These are phyloP conservation scores for Cucumis hystrix DNA, from an alignment of 306 rosid species.

Conservation along the genomic window DNA sequence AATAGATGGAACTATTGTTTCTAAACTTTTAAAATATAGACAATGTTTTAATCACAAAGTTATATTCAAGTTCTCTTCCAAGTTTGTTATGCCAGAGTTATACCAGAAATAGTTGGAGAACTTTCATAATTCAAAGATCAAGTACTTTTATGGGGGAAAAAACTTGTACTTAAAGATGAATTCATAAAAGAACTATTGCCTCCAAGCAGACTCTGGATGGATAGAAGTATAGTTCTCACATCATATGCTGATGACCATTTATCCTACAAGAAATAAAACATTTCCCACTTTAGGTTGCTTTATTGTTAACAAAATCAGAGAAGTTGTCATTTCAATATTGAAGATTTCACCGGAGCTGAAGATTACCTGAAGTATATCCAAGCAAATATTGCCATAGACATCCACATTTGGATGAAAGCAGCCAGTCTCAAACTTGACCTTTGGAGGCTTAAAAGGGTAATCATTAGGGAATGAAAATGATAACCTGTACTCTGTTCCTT, in stretches of 20 bases:
- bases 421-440: conserved; percentile 74
- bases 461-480: conserved; percentile 75
- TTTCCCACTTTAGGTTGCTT: neutral
- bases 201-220: conserved; percentile 86
- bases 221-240: conserved; percentile 60
- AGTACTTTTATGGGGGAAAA: no score
- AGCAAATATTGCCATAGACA: conserved; percentile 69
- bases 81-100: no score
- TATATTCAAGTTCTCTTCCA: no score
- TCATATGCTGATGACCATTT: conserved; percentile 89
- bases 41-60: no score
- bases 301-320: neutral
- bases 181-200: conserved; percentile 21
- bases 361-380: conserved; percentile 94
- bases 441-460: conserved; percentile 90
- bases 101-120: no score
- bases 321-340: neutral
- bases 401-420: conserved; percentile 95
- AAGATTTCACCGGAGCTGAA: neutral
- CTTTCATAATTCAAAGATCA: no score
- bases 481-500: conserved; percentile 77
- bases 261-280: conserved; percentile 25
- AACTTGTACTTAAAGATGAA: no score
- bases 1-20: no score
- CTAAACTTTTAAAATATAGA: no score